Conservation (phyloP, 352 stramenopile species). For the Phytophthora rubi region DNA sequence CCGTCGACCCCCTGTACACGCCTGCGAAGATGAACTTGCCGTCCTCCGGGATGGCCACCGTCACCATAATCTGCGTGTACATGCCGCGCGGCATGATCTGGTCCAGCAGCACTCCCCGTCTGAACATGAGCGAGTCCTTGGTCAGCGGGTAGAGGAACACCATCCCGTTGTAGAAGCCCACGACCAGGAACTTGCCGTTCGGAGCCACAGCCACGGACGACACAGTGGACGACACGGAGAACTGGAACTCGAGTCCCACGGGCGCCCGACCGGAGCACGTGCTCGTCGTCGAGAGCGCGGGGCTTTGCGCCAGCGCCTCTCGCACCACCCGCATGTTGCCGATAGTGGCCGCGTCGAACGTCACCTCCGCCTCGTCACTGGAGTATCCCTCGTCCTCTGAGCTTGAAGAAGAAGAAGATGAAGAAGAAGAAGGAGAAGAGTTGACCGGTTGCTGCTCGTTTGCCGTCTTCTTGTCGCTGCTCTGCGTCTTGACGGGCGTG, state of each 20-base stretch:
- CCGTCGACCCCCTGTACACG: slow-evolving; percentile 86
- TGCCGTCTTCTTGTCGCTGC: slow-evolving; percentile 6
- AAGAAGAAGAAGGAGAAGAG: not conserved
- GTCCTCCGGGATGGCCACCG: slow-evolving; percentile 74
- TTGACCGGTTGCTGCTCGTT: slow-evolving; percentile 15
- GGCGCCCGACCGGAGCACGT: slow-evolving; percentile 38
- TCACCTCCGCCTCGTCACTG: slow-evolving; percentile 67
- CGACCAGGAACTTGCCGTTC: slow-evolving; percentile 76
- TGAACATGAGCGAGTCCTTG: slow-evolving; percentile 67
- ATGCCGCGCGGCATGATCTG: slow-evolving; percentile 82
- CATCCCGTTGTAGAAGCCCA: slow-evolving; percentile 83
- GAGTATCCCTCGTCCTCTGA: slow-evolving; percentile 39
- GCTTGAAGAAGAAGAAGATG: slow-evolving; percentile 33
- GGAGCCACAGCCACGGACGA: slow-evolving; percentile 81
- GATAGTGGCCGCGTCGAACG: slow-evolving; percentile 68
- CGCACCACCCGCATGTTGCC: slow-evolving; percentile 66
- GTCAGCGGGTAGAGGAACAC: slow-evolving; percentile 65
- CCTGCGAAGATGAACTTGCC: slow-evolving; percentile 88
- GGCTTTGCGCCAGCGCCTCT: slow-evolving; percentile 51
- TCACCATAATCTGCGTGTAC: slow-evolving; percentile 87
- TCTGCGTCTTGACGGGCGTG: slow-evolving; percentile 42
- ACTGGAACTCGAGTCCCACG: slow-evolving; percentile 68
- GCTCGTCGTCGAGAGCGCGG: slow-evolving; percentile 48
- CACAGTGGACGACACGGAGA: slow-evolving; percentile 67
- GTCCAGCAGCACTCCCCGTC: slow-evolving; percentile 77